These are phyloP conservation scores for Suhomyces bribrorum DNA, from an alignment of 1,139 yeast species.

Conservation along the genomic window DNA sequence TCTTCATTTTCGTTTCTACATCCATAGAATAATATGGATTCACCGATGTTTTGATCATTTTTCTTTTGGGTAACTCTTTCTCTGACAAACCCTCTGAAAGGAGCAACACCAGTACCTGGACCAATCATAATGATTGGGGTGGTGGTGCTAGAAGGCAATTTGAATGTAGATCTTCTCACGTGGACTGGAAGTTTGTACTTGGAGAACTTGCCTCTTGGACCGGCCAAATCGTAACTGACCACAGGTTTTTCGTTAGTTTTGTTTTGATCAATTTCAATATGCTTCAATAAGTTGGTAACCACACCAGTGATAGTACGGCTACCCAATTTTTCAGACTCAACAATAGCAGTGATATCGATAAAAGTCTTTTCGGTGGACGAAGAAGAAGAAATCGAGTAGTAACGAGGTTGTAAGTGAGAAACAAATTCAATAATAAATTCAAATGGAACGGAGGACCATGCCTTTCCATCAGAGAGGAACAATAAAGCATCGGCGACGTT, in stretches of 20 bases:
- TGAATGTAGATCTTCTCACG: constrained; percentile 92
- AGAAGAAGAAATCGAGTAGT: constrained; percentile 94
- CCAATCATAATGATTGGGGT: constrained; percentile 92
- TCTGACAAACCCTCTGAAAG: constrained; percentile 89
- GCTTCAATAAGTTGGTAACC: constrained; percentile 81
- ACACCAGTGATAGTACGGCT: constrained; percentile 70
- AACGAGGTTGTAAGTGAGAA: constrained; percentile 87
- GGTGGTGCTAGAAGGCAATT: constrained; percentile 83
- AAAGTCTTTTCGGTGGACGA: constrained; percentile 73
- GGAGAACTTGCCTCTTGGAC: constrained; percentile 71
- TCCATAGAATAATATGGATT: constrained; percentile 79
- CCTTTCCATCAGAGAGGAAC: constrained; percentile 56
- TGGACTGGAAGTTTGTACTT: constrained; percentile 78
- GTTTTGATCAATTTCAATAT: constrained; percentile 67
- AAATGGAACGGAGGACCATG: constrained; percentile 82
- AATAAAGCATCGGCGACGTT: constrained; percentile 79
- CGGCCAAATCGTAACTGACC: constrained; percentile 68
- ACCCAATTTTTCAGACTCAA: constrained; percentile 63
- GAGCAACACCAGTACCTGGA: constrained; percentile 99
- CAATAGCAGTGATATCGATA: constrained; percentile 88
- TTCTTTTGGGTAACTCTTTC: constrained; percentile 59
- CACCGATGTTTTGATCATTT: constrained; percentile 60
- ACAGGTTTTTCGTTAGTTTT: constrained; percentile 44
- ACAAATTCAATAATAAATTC: constrained; percentile 79
- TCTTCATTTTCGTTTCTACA: constrained; percentile 76